Evolutionary conservation across 305 asterid species (phyloP).

Genomic region (Solanum hybrid): DNA sequence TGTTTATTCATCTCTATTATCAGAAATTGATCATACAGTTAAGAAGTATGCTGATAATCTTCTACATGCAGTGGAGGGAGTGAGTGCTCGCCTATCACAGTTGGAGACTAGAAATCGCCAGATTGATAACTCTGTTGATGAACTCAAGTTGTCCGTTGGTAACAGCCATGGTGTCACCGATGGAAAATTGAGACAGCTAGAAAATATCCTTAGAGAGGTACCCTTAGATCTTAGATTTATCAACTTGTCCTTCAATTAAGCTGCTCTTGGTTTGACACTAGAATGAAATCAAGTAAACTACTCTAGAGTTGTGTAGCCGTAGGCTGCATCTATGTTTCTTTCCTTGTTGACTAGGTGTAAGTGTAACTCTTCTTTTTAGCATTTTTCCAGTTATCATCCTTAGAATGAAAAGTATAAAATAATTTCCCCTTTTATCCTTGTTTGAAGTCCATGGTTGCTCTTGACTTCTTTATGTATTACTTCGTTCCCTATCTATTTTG

Average conservation of each 20-base stretch:
- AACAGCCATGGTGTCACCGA: constrained; percentile 59
- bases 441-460: not conserved
- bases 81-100: constrained; percentile 74
- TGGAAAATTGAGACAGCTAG: constrained; percentile 69
- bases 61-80: constrained; percentile 61
- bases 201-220: constrained; percentile 82
- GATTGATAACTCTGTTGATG: constrained; percentile 74
- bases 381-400: not conserved
- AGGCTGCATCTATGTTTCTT: not conserved
- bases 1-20: constrained; percentile 34
- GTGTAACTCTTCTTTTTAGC: not conserved
- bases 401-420: not conserved
- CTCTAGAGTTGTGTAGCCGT: not conserved
- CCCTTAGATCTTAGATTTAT: constrained; percentile 1
- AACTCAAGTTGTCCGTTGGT: constrained; percentile 63
- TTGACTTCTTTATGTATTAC: not conserved
- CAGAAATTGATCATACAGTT: constrained; percentile 77
- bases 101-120: constrained; percentile 70
- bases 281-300: not conserved
- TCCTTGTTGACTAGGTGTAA: not conserved
- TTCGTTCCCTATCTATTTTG: not conserved
- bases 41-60: constrained; percentile 70
- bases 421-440: not conserved
- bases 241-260: not conserved
- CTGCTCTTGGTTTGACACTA: not conserved